These are phyloP conservation scores for Botrytis sinoallii DNA, from an alignment of 2,329 filamentous ascomycete genomes.

Conservation along the genomic window DNA sequence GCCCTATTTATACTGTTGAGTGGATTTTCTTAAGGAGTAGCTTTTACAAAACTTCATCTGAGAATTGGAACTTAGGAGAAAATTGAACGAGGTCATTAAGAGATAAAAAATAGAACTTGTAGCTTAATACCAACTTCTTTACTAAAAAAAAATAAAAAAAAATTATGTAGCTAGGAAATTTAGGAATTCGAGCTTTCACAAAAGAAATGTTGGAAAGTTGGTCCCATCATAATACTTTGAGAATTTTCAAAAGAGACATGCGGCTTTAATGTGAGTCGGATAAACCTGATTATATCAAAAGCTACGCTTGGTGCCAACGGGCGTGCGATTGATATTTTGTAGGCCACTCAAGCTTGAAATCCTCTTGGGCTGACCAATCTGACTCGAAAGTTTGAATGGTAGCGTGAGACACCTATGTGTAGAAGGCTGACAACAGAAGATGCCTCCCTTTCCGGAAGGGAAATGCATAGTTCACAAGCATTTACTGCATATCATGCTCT, in stretches of 20 bases:
- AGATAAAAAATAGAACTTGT: not conserved
- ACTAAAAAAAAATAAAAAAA: not conserved
- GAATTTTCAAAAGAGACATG: not conserved
- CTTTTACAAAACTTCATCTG: too few relatives aligned
- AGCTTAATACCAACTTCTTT: not conserved
- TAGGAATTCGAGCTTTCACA: not conserved
- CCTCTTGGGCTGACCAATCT: not conserved
- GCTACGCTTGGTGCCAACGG: not conserved
- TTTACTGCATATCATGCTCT: not conserved
- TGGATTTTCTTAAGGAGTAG: too few relatives aligned
- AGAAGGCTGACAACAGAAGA: not conserved
- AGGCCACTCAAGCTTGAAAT: not conserved
- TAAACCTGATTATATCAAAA: not conserved
- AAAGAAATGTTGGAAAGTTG: not conserved
- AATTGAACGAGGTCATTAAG: not conserved
- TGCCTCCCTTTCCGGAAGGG: not conserved
- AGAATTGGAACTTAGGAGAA: too few relatives aligned
- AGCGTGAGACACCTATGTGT: not conserved
- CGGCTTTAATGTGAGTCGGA: not conserved
- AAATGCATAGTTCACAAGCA: not conserved
- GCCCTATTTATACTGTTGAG: not conserved
- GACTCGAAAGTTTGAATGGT: not conserved
- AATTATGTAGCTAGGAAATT: not conserved
- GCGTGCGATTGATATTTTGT: not conserved
- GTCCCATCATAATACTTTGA: not conserved